These are phyloP conservation scores for Calonectria montana DNA, from an alignment of 2,329 filamentous ascomycete species.

Conservation along the genomic window DNA sequence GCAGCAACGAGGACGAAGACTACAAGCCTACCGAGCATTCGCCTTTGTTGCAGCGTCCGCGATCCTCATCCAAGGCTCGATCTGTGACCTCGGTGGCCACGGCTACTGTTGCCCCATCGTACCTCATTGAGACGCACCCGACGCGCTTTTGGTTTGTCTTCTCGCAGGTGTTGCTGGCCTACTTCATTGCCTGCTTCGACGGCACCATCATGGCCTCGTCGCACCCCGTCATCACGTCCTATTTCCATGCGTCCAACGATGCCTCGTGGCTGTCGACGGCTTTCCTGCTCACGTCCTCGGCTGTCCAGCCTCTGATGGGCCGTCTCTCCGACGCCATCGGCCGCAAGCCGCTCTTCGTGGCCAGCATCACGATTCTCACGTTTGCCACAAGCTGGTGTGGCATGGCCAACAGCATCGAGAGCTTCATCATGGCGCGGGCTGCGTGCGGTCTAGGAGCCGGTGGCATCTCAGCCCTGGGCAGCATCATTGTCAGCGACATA, in stretches of 20 bases:
- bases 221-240: constrained; percentile 84
- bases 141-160: constrained; percentile 73
- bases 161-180: constrained; percentile 65
- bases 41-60: constrained; percentile 38
- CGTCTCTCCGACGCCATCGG: constrained; percentile 80
- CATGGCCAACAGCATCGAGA: constrained; percentile 73
- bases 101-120: constrained; percentile 42
- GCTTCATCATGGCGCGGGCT: constrained; percentile 77
- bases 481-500: constrained; percentile 78
- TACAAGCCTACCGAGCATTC: constrained; percentile 37
- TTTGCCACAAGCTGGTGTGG: constrained; percentile 77
- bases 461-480: constrained; percentile 75
- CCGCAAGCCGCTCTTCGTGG: constrained; percentile 73
- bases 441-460: constrained; percentile 80
- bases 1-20: constrained; percentile 25
- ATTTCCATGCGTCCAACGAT: constrained; percentile 81
- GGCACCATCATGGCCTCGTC: constrained; percentile 84
- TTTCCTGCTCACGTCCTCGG: constrained; percentile 81
- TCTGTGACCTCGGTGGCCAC: constrained; percentile 28
- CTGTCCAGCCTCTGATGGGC: constrained; percentile 80
- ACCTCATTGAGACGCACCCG: constrained; percentile 59
- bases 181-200: constrained; percentile 76
- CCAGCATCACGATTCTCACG: constrained; percentile 71
- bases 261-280: constrained; percentile 87
- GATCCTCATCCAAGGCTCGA: constrained; percentile 28